phyloP scores from a whole-genome alignment of 1,284 basidiomycete genomes.

The Acaromyces ingoldii region DNA sequence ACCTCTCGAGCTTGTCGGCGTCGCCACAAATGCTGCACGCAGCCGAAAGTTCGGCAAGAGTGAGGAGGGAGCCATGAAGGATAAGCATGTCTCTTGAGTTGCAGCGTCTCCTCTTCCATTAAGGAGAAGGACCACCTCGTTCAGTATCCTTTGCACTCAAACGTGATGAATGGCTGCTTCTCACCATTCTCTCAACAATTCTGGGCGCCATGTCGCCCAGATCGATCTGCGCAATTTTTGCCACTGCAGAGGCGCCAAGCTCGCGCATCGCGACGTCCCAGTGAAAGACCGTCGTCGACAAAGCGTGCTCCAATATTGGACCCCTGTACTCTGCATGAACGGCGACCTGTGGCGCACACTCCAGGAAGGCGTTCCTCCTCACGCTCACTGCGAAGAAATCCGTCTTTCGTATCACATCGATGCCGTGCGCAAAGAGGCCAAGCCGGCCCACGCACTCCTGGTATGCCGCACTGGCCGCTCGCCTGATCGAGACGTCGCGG shows the following conservation, averaged over 20 bases:
- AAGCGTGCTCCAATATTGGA: slow-evolving; percentile 68
- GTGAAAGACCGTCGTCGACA: slow-evolving; percentile 72
- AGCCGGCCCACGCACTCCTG: slow-evolving; percentile 94
- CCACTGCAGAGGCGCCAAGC: slow-evolving; percentile 72
- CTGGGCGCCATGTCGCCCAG: slow-evolving; percentile 47
- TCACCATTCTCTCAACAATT: slow-evolving; percentile 1
- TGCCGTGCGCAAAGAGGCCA: slow-evolving; percentile 78
- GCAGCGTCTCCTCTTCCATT: slow-evolving; percentile 54
- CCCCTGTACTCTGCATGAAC: slow-evolving; percentile 65
- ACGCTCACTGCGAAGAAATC: slow-evolving; percentile 93
- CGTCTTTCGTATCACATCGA: slow-evolving; percentile 81
- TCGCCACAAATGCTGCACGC: slow-evolving; percentile 54
- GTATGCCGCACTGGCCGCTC: slow-evolving; percentile 94
- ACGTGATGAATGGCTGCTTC: too few relatives aligned
- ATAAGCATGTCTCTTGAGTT: slow-evolving; percentile 66
- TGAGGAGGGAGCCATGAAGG: slow-evolving; percentile 75
- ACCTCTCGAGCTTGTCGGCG: not conserved
- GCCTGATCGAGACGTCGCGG: slow-evolving; percentile 87
- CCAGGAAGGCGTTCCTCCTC: slow-evolving; percentile 73
- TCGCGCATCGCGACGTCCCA: slow-evolving; percentile 81
- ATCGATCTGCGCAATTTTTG: slow-evolving; percentile 64
- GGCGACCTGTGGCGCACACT: slow-evolving; percentile 78
- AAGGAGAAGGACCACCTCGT: too few relatives aligned
- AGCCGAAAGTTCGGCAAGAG: slow-evolving; percentile 66
- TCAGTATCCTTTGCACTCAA: not conserved